These are phyloP conservation scores for Debaryomyces castellii DNA, from an alignment of 805 yeast genomes.

Conservation along the genomic window DNA sequence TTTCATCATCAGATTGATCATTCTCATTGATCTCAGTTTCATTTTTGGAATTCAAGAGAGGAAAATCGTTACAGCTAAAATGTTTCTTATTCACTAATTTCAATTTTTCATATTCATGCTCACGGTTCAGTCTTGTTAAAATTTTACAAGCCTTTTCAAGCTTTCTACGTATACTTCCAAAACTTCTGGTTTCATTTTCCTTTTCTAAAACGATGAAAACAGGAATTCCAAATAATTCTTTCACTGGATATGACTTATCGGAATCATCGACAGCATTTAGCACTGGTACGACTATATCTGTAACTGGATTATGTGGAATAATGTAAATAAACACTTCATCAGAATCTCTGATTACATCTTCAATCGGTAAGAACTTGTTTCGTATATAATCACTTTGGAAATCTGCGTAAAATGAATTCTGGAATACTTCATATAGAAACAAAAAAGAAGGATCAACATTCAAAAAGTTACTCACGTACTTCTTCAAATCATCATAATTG, in stretches of 20 bases:
- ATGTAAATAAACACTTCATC: slow-evolving; percentile 70
- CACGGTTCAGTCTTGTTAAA: slow-evolving; percentile 23
- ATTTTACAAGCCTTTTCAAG: slow-evolving; percentile 41
- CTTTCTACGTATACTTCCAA: slow-evolving; percentile 57
- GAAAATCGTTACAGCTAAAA: slow-evolving; percentile 33
- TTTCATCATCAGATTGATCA: slow-evolving; percentile 21
- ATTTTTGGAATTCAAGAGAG: slow-evolving; percentile 22
- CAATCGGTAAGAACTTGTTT: slow-evolving; percentile 59
- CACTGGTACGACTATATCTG: slow-evolving; percentile 55
- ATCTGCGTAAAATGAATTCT: slow-evolving; percentile 64
- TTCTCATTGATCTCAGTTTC: slow-evolving; percentile 8
- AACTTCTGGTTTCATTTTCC: slow-evolving; percentile 50
- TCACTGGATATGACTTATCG: slow-evolving; percentile 32
- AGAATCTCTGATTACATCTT: slow-evolving; percentile 59
- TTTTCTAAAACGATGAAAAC: slow-evolving; percentile 60
- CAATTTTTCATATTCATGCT: slow-evolving; percentile 18
- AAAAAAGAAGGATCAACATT: slow-evolving; percentile 24
- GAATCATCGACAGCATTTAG: slow-evolving; percentile 43
- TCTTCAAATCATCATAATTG: slow-evolving; percentile 60
- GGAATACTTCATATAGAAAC: slow-evolving; percentile 50
- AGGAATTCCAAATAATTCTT: slow-evolving; percentile 70
- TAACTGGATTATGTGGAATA: slow-evolving; percentile 44
- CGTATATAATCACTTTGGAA: slow-evolving; percentile 58
- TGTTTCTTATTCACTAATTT: slow-evolving; percentile 16
- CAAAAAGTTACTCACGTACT: slow-evolving; percentile 54